Conservation (phyloP, 352 stramenopile species). For the Pythium scleroteichum region DNA sequence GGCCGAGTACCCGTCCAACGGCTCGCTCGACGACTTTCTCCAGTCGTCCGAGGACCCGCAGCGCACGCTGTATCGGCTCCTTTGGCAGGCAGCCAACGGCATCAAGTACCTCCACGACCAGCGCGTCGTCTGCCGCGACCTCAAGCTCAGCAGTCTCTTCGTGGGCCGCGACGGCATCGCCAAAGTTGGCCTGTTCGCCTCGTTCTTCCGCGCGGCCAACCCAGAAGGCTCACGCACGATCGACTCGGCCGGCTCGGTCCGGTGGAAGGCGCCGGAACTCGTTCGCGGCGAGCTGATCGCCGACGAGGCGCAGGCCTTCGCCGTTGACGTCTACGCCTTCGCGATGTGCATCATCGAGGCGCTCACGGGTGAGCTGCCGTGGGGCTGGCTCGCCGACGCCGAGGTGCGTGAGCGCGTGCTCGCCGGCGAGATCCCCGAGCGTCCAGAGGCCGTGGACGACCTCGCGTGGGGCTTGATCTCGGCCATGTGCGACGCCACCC, state of each 20-base stretch:
- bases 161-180: conserved; percentile 60
- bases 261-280: conserved; percentile 61
- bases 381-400: conserved; percentile 50
- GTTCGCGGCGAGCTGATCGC: conserved; percentile 12
- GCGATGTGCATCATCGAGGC: conserved; percentile 70
- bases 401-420: conserved; percentile 43
- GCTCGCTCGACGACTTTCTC: conserved; percentile 60
- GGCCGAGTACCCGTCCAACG: conserved; percentile 46
- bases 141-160: conserved; percentile 46
- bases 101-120: conserved; percentile 59
- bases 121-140: conserved; percentile 45
- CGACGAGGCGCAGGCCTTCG: conserved; percentile 21
- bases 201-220: conserved; percentile 30
- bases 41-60: conserved; percentile 41
- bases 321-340: conserved; percentile 65
- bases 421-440: conserved; percentile 41
- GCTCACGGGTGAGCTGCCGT: conserved; percentile 57
- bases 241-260: conserved; percentile 33
- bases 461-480: conserved; percentile 46
- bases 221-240: background rate
- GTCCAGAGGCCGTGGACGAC: conserved; percentile 41
- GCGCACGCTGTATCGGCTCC: conserved; percentile 38
- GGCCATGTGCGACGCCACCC: conserved; percentile 56
- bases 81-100: conserved; percentile 49
- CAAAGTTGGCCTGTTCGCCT: conserved; percentile 51